Evolutionary conservation across 192 early-diverging fungal genomes (phyloP).

Genomic region (Gamsiella multidivaricata): DNA sequence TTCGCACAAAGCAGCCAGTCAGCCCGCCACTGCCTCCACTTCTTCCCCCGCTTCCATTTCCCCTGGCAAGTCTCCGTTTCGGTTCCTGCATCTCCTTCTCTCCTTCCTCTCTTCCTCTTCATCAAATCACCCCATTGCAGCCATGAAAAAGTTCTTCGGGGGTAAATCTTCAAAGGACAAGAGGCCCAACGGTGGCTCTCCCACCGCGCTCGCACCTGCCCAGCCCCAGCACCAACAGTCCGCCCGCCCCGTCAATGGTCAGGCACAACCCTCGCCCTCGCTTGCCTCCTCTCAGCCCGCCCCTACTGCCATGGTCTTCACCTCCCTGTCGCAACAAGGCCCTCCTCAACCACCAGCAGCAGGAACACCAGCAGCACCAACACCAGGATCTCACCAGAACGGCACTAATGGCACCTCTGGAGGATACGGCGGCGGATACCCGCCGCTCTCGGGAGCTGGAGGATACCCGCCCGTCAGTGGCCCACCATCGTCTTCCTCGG

Average conservation of each 20-base stretch:
- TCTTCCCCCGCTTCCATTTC: too few relatives aligned
- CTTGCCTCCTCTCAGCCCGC: constrained; percentile 7
- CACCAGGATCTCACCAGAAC: constrained; percentile 10
- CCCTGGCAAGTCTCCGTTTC: too few relatives aligned
- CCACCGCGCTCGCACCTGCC: constrained; percentile 7
- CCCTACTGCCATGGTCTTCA: constrained; percentile 41
- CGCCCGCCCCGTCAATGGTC: constrained; percentile 29
- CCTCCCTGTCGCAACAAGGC: constrained; percentile 23
- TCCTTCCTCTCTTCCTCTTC: neutral
- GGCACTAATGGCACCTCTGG: constrained; percentile 16
- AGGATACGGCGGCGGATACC: constrained; percentile 19
- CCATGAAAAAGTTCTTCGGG: constrained; percentile 50
- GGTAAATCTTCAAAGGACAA: constrained; percentile 52
- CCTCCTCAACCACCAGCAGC: neutral
- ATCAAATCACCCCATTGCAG: neutral
- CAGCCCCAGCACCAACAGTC: constrained; percentile 17
- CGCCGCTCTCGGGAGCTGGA: constrained; percentile 1
- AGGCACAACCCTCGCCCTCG: neutral
- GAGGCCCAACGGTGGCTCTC: constrained; percentile 17
- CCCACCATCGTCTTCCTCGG: constrained; percentile 9
- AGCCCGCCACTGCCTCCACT: too few relatives aligned
- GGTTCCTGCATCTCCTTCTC: neutral
- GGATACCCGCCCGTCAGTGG: constrained; percentile 24
- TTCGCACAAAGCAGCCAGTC: too few relatives aligned
- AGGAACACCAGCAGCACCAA: constrained; percentile 7